These are phyloP conservation scores for Paecilomyces dactylethromorphus DNA, from an alignment of 2,329 filamentous ascomycete species.

Conservation along the genomic window DNA sequence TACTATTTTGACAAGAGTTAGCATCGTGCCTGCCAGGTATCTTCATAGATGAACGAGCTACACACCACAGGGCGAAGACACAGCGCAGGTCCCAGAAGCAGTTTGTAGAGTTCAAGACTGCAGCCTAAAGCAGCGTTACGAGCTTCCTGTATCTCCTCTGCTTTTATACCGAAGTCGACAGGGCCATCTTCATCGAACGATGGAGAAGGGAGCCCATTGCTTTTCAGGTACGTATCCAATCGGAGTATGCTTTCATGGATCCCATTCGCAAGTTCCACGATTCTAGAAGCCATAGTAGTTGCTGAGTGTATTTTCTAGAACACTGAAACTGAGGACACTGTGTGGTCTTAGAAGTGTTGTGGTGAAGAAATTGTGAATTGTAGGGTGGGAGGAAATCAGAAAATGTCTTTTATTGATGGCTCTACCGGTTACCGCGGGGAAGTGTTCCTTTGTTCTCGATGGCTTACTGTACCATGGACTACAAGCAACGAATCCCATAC, in stretches of 20 bases:
- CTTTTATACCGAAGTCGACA: neutral
- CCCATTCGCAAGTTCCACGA: neutral
- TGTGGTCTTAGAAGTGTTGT: neutral
- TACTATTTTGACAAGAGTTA: neutral
- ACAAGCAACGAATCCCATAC: too few species aligned
- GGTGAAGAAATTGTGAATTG: neutral
- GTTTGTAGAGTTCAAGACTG: neutral
- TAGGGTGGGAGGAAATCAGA: neutral
- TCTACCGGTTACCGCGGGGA: too few species aligned
- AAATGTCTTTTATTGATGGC: neutral
- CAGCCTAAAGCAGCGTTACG: neutral
- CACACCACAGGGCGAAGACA: neutral
- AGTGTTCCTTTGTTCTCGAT: too few species aligned
- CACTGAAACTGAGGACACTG: neutral
- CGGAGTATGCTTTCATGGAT: neutral
- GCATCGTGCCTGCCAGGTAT: neutral
- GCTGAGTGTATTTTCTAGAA: neutral
- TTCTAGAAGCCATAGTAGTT: neutral
- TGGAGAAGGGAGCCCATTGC: neutral
- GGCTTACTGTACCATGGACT: too few species aligned
- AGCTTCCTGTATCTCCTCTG: neutral
- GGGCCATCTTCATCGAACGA: neutral
- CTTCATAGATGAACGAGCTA: neutral
- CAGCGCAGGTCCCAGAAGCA: neutral
- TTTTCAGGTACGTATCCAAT: neutral